phyloP scores from a whole-genome alignment of 148 eudicot genomes.

The Cornus controversa region DNA sequence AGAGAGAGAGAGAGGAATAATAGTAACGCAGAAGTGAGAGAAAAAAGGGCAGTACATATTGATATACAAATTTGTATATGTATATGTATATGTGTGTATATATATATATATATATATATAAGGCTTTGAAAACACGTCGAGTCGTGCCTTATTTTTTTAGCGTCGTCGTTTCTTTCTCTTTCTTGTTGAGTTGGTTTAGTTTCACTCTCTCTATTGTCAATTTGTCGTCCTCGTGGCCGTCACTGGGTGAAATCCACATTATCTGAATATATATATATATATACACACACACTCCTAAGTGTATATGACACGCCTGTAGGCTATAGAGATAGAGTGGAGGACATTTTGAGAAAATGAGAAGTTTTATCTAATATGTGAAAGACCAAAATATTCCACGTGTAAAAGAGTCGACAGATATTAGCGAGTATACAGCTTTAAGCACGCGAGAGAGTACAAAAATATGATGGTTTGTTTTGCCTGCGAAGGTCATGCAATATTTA shows the following conservation, averaged over 20 bases:
- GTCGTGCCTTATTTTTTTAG: background rate
- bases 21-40: background rate
- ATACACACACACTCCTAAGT: no score
- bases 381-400: no score
- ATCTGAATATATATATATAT: background rate
- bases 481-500: no score
- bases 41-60: background rate
- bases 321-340: no score
- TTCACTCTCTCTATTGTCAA: background rate
- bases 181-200: background rate
- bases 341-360: no score
- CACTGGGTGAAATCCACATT: background rate
- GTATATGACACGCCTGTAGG: no score
- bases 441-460: no score
- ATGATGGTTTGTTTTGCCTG: no score
- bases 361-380: no score
- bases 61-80: background rate
- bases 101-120: background rate
- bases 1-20: background rate
- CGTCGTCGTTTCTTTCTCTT: background rate
- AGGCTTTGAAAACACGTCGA: conserved; percentile 13
- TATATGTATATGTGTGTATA: background rate
- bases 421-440: no score
- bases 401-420: no score
- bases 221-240: background rate